phyloP scores from a whole-genome alignment of 352 stramenopile species.

The Globisporangium mamillatum region DNA sequence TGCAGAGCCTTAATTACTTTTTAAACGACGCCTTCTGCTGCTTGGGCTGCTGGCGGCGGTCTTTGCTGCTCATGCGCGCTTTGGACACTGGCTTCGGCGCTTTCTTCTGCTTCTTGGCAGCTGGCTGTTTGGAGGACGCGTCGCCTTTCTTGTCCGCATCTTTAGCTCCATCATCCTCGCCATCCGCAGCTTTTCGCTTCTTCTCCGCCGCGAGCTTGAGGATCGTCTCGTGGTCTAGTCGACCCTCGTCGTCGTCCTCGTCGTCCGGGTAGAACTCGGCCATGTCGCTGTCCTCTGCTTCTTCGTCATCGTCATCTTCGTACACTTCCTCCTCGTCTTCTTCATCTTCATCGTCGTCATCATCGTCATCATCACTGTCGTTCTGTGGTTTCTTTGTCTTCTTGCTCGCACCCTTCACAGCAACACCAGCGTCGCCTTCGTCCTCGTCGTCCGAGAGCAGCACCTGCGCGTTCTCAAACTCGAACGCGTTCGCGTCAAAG shows the following conservation, averaged over 20 bases:
- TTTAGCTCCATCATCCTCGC: neutral
- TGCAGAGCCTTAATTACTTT: slow-evolving; percentile 6
- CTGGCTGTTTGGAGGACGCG: neutral
- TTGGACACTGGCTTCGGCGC: slow-evolving; percentile 5
- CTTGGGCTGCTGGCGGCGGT: slow-evolving; percentile 19
- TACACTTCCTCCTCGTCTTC: slow-evolving; percentile 22
- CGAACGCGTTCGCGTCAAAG: slow-evolving; percentile 79
- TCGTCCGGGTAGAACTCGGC: slow-evolving; percentile 61
- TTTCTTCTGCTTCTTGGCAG: slow-evolving; percentile 20
- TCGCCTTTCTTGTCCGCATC: neutral
- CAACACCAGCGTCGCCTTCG: slow-evolving; percentile 38
- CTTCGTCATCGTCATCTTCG: slow-evolving; percentile 16
- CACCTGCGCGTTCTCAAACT: slow-evolving; percentile 78
- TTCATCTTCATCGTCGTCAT: slow-evolving; percentile 22
- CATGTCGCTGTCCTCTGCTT: slow-evolving; percentile 45
- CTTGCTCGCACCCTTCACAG: slow-evolving; percentile 6
- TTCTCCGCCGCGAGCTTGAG: slow-evolving; percentile 14
- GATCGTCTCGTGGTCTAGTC: slow-evolving; percentile 19
- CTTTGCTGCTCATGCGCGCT: slow-evolving; percentile 21
- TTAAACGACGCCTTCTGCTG: slow-evolving; percentile 12
- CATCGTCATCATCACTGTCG: slow-evolving; percentile 11
- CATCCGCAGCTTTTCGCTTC: slow-evolving; percentile 16
- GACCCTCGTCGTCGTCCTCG: slow-evolving; percentile 37
- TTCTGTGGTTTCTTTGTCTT: slow-evolving; percentile 19
- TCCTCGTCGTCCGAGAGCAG: slow-evolving; percentile 75